phyloP scores from a whole-genome alignment of 768 basidiomycete genomes.

The Mrakia hoshinonis region DNA sequence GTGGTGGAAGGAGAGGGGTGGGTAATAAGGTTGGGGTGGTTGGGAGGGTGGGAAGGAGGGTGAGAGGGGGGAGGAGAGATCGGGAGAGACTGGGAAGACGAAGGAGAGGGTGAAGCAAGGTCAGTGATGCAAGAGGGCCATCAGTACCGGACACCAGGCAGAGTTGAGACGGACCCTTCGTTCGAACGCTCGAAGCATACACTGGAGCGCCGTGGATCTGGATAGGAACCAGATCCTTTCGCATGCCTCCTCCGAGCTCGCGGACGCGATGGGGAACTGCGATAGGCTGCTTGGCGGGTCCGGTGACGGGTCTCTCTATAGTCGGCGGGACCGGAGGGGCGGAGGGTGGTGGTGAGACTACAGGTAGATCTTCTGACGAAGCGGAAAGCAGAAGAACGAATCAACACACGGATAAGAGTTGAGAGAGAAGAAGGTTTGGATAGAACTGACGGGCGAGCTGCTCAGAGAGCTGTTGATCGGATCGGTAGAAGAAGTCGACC shows the following conservation, averaged over 20 bases:
- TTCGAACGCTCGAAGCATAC: neutral
- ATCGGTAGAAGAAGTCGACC: slow-evolving; percentile 7
- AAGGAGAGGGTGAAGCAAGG: neutral
- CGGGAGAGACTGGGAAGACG: neutral
- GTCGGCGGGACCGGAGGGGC: neutral
- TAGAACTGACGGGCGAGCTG: neutral
- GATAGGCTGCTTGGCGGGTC: neutral
- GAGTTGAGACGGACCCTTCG: neutral
- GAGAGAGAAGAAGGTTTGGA: neutral
- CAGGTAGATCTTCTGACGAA: neutral
- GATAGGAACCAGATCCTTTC: neutral
- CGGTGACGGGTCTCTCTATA: neutral
- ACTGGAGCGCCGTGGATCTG: neutral
- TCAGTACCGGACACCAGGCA: neutral
- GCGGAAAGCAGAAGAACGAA: neutral
- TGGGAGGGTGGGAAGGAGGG: neutral
- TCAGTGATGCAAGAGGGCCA: neutral
- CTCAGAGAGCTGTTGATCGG: neutral
- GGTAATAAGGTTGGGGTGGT: too few species aligned
- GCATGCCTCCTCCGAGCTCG: neutral
- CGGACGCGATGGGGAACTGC: neutral
- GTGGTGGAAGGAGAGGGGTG: too few species aligned
- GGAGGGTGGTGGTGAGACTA: neutral
- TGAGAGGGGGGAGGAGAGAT: neutral
- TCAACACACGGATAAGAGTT: neutral